These are phyloP conservation scores for Didymella glomerata DNA, from an alignment of 2,329 filamentous ascomycete genomes.

Conservation along the genomic window DNA sequence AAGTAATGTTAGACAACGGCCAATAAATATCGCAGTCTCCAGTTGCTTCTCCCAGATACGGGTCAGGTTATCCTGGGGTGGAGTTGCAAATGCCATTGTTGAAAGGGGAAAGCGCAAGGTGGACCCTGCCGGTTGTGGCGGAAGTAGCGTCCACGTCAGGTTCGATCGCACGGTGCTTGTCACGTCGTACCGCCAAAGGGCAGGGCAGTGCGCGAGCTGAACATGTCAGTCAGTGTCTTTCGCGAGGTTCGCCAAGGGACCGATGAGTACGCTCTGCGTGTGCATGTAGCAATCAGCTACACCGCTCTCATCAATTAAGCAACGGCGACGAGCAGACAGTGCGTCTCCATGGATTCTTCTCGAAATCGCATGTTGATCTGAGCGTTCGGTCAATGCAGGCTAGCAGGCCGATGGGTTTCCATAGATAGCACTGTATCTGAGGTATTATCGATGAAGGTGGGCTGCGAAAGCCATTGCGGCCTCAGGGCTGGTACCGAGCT, in stretches of 20 bases:
- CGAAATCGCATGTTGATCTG: slow-evolving; percentile 5
- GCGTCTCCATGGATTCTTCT: slow-evolving; percentile 10
- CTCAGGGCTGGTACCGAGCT: background rate
- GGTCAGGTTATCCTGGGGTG: slow-evolving; percentile 18
- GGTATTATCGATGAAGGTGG: background rate
- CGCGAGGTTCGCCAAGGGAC: background rate
- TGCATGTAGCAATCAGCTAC: slow-evolving; percentile 9
- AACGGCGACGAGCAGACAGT: background rate
- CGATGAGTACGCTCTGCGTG: slow-evolving; percentile 1
- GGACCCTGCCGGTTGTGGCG: slow-evolving; percentile 24
- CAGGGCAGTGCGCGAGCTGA: slow-evolving; percentile 10
- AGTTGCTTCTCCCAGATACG: slow-evolving; percentile 17
- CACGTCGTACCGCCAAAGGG: slow-evolving; percentile 7
- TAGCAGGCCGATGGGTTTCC: background rate
- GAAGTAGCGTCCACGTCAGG: slow-evolving; percentile 18
- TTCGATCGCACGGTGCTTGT: slow-evolving; percentile 11
- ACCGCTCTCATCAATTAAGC: slow-evolving; percentile 1
- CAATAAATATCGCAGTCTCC: slow-evolving; percentile 39
- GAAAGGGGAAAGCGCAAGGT: slow-evolving; percentile 9
- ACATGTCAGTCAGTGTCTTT: background rate
- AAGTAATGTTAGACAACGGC: slow-evolving; percentile 36
- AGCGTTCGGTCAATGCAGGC: slow-evolving; percentile 6
- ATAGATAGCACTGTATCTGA: background rate
- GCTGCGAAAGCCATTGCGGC: background rate
- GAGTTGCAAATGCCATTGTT: slow-evolving; percentile 6